A percentile compares a stretch with the other conserved stretches of the same genome.
Evolutionary conservation across 2,329 filamentous ascomycete species (phyloP).

Genomic region (Stemphylium beticola): DNA sequence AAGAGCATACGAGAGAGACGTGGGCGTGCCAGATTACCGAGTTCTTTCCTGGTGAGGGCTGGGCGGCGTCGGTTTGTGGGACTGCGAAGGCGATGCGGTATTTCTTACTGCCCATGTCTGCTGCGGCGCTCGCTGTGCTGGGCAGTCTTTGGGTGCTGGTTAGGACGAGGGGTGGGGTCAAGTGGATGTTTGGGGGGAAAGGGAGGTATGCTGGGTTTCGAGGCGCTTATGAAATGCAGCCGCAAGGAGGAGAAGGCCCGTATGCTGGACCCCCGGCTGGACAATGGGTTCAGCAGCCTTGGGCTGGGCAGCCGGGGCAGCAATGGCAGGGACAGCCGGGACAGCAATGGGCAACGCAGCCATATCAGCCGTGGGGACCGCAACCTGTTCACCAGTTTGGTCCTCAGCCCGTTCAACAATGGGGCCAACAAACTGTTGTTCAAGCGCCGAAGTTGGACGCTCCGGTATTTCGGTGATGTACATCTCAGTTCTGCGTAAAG

Average conservation of each 20-base stretch:
- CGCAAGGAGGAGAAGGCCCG: neutral
- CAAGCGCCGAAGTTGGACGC: constrained; percentile 6
- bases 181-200: constrained; percentile 37
- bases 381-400: constrained; percentile 1
- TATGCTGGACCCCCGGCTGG: neutral
- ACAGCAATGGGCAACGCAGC: constrained; percentile 17
- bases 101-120: constrained; percentile 31
- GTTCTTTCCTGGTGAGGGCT: constrained; percentile 23
- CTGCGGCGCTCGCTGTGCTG: constrained; percentile 27
- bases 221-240: constrained; percentile 31
- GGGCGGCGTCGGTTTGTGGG: constrained; percentile 35
- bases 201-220: constrained; percentile 38
- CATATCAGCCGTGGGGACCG: constrained; percentile 8
- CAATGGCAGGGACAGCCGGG: constrained; percentile 13
- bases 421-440: neutral
- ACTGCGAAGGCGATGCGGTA: constrained; percentile 33
- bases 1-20: constrained; percentile 33
- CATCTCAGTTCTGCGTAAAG: neutral
- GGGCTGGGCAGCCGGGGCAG: constrained; percentile 4
- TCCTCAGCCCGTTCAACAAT: neutral
- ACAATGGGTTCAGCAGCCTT: constrained; percentile 2
- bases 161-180: constrained; percentile 31
- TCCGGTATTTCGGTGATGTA: constrained; percentile 1
- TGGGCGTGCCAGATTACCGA: constrained; percentile 36
- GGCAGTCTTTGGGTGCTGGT: constrained; percentile 28